A percentile compares a stretch with the other conserved stretches of the same genome.
Evolutionary conservation across 495 filamentous ascomycete species (phyloP).

Genomic region (Penicillium ochrochloron): DNA sequence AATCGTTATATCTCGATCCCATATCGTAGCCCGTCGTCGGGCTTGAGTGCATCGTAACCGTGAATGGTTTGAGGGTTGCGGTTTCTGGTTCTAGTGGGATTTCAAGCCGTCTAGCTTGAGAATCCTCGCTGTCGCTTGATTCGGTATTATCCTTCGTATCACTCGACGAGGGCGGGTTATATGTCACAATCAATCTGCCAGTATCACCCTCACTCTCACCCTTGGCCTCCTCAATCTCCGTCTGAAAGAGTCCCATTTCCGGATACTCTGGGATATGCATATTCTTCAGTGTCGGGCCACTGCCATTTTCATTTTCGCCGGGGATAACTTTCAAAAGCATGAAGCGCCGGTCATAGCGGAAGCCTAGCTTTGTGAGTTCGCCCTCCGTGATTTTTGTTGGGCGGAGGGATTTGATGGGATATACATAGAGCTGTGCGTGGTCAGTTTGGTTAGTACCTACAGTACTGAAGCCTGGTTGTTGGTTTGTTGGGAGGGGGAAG

Average conservation of each 20-base stretch:
- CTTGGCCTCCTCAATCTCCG: constrained; percentile 51
- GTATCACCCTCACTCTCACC: constrained; percentile 25
- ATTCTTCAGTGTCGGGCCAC: constrained; percentile 52
- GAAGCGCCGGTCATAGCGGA: constrained; percentile 76
- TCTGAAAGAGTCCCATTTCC: constrained; percentile 70
- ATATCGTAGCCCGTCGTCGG: constrained; percentile 69
- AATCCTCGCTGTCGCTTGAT: constrained; percentile 1
- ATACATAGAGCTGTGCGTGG: constrained; percentile 70
- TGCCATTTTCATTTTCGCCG: constrained; percentile 37
- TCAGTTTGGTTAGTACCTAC: constrained; percentile 1
- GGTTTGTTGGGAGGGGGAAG: neutral
- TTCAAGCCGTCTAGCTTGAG: constrained; percentile 42
- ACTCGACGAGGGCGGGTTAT: constrained; percentile 41
- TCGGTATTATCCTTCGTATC: neutral
- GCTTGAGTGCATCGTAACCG: constrained; percentile 65
- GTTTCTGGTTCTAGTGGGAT: constrained; percentile 65
- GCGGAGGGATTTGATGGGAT: constrained; percentile 87
- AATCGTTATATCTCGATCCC: constrained; percentile 65
- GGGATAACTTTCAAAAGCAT: constrained; percentile 68
- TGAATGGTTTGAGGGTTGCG: constrained; percentile 40
- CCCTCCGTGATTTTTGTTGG: constrained; percentile 61
- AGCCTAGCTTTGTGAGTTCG: constrained; percentile 65
- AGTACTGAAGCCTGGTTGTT: no score
- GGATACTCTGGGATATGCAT: constrained; percentile 70
- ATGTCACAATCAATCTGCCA: constrained; percentile 61